A percentile compares a stretch with the other conserved stretches of the same genome.
phyloP scores from a whole-genome alignment of 164 flowering plant genomes.

The Litsea cubeba region DNA sequence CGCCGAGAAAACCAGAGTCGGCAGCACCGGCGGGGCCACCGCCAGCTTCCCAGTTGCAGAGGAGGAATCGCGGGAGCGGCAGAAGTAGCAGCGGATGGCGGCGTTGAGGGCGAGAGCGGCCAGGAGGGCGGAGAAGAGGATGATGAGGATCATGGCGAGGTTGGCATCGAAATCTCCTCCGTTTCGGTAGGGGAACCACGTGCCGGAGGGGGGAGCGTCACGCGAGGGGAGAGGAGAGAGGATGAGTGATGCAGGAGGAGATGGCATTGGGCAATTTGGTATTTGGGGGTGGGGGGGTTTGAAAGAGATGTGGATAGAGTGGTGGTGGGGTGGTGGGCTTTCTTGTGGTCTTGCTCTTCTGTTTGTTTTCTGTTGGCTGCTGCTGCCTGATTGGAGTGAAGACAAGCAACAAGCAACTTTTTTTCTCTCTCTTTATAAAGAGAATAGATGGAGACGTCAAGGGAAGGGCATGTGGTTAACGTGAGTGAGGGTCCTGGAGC shows the following conservation, averaged over 20 bases:
- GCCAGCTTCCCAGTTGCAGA: constrained; percentile 4
- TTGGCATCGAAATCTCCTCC: constrained; percentile 33
- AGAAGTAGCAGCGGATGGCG: constrained; percentile 39
- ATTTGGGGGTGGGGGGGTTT: neutral
- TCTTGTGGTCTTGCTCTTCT: too few species aligned
- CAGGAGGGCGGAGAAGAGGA: constrained; percentile 40
- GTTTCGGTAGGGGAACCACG: constrained; percentile 30
- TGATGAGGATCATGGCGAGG: constrained; percentile 32
- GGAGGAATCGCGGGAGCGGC: constrained; percentile 15
- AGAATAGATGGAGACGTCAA: neutral
- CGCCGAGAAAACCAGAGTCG: constrained; percentile 25
- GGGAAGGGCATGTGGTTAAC: neutral
- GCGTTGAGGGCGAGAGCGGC: constrained; percentile 39
- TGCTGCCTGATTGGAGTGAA: neutral
- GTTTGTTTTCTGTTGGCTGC: neutral
- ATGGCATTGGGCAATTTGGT: neutral
- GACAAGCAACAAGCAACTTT: neutral
- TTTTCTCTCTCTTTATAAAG: too few species aligned
- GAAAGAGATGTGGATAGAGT: neutral
- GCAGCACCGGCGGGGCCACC: constrained; percentile 6
- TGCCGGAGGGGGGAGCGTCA: constrained; percentile 7
- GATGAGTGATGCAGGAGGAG: constrained; percentile 9
- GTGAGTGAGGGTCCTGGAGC: neutral
- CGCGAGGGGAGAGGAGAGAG: constrained; percentile 13
- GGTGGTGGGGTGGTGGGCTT: too few species aligned